Percentiles rank a stretch among this genome's conserved stretches.
Evolutionary conservation across 1,284 basidiomycete genomes (phyloP).

Genomic region (Trametes pubescens): DNA sequence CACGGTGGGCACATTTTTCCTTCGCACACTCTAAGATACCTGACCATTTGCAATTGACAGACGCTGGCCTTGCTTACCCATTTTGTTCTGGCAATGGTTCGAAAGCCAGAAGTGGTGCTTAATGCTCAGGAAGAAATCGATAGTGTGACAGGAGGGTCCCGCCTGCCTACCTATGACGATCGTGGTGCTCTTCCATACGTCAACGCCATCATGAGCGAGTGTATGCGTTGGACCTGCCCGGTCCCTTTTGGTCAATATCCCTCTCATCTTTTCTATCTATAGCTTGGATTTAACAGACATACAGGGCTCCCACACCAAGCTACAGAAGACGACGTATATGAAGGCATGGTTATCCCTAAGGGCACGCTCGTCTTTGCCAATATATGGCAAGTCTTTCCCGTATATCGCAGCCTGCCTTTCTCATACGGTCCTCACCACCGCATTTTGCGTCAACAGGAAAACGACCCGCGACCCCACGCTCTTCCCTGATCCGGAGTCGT

Average conservation of each 20-base stretch:
- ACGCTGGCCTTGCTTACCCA: conserved; percentile 39
- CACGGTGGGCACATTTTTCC: conserved; percentile 52
- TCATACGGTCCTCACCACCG: not conserved
- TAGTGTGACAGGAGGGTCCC: conserved; percentile 41
- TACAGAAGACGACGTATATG: conserved; percentile 15
- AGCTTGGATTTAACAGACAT: not conserved
- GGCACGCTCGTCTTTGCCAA: conserved; percentile 21
- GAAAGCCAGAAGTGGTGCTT: conserved; percentile 43
- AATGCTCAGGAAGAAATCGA: conserved; percentile 48
- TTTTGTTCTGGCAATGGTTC: conserved; percentile 40
- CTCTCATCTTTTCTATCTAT: not conserved
- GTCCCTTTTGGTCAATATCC: not conserved
- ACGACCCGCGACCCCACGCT: conserved; percentile 46
- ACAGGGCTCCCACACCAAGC: conserved; percentile 7
- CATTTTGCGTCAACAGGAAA: conserved; percentile 18
- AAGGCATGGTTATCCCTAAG: conserved; percentile 20
- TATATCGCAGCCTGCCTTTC: no score
- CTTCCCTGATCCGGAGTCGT: conserved; percentile 45
- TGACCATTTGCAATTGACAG: conserved; percentile 28
- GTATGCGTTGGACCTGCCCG: conserved; percentile 26
- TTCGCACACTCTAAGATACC: not conserved
- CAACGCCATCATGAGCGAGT: conserved; percentile 40
- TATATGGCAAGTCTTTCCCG: not conserved
- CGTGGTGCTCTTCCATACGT: conserved; percentile 45
- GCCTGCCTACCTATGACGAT: conserved; percentile 42